A percentile compares a stretch with the other conserved stretches of the same genome.
Evolutionary conservation across 2,329 filamentous ascomycete genomes (phyloP).

Genomic region (Truncatella angustata): DNA sequence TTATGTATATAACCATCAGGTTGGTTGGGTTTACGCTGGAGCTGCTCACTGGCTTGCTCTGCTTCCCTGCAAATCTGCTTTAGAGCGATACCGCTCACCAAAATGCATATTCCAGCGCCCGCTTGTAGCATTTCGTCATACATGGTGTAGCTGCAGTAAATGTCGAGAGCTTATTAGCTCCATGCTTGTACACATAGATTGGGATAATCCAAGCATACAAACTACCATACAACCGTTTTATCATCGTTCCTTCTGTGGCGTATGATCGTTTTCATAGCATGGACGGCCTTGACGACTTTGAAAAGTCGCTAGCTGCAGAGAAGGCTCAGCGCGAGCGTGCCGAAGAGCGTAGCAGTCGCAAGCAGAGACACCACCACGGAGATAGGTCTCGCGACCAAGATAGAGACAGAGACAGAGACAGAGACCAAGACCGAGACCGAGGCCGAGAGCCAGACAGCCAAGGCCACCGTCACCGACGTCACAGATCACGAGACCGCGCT

Average conservation of each 20-base stretch:
- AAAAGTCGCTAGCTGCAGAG: conserved; percentile 69
- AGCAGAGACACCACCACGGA: conserved; percentile 40
- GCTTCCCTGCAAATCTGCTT: too few relatives aligned
- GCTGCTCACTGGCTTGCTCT: too few relatives aligned
- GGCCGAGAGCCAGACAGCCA: conserved; percentile 39
- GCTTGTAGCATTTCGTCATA: too few relatives aligned
- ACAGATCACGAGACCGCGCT: conserved; percentile 33
- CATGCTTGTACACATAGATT: too few relatives aligned
- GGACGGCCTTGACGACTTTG: conserved; percentile 69
- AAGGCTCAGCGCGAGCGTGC: conserved; percentile 51
- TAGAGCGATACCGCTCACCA: too few relatives aligned
- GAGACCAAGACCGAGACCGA: conserved; percentile 28
- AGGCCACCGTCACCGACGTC: conserved; percentile 25
- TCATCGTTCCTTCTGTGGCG: neutral
- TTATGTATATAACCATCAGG: too few relatives aligned
- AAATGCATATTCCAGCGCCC: too few relatives aligned
- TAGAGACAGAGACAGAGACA: conserved; percentile 33
- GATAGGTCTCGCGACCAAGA: neutral
- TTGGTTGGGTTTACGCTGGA: too few relatives aligned
- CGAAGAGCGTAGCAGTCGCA: conserved; percentile 44
- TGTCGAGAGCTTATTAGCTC: too few relatives aligned
- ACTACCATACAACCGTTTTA: too few relatives aligned
- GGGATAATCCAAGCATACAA: too few relatives aligned
- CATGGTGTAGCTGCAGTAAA: too few relatives aligned
- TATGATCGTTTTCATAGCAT: conserved; percentile 26